A percentile compares a stretch with the other conserved stretches of the same genome.
These are phyloP conservation scores for Neurospora africana DNA, from an alignment of 495 filamentous ascomycete species.

Conservation along the genomic window DNA sequence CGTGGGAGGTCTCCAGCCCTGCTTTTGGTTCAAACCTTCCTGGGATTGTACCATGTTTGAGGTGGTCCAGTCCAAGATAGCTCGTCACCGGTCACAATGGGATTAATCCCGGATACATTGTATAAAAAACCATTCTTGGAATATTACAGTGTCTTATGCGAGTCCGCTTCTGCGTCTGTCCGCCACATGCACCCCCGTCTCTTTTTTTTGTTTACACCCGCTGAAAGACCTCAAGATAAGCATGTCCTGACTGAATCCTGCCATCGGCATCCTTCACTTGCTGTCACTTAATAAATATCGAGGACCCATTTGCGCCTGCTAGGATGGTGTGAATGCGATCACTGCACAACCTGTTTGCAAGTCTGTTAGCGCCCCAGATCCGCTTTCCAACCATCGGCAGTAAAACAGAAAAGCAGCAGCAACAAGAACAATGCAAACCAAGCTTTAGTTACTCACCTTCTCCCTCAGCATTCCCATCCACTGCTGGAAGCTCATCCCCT, in stretches of 20 bases:
- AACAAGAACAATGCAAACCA: not conserved
- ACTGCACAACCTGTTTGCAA: slow-evolving; percentile 1
- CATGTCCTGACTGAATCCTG: not conserved
- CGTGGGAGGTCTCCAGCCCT: too few relatives aligned
- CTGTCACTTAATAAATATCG: not conserved
- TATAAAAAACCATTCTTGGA: not conserved
- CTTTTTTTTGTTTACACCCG: not conserved
- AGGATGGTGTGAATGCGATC: not conserved
- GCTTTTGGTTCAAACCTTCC: too few relatives aligned
- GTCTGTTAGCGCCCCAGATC: not conserved
- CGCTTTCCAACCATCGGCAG: not conserved
- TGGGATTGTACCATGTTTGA: too few relatives aligned
- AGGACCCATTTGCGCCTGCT: not conserved
- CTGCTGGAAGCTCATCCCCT: slow-evolving; percentile 81
- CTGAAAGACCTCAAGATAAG: not conserved
- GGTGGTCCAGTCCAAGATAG: too few relatives aligned
- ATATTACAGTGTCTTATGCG: not conserved
- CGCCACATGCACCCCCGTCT: not conserved
- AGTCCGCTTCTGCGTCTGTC: not conserved
- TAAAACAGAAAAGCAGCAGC: not conserved
- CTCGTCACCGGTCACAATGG: not conserved
- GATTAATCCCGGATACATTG: not conserved
- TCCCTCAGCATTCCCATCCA: slow-evolving; percentile 89
- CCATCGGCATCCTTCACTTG: not conserved
- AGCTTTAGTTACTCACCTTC: slow-evolving; percentile 62